Base-by-base conservation (phyloP, 345 rosid genomes). In the Eucalyptus pauciflora region DNA sequence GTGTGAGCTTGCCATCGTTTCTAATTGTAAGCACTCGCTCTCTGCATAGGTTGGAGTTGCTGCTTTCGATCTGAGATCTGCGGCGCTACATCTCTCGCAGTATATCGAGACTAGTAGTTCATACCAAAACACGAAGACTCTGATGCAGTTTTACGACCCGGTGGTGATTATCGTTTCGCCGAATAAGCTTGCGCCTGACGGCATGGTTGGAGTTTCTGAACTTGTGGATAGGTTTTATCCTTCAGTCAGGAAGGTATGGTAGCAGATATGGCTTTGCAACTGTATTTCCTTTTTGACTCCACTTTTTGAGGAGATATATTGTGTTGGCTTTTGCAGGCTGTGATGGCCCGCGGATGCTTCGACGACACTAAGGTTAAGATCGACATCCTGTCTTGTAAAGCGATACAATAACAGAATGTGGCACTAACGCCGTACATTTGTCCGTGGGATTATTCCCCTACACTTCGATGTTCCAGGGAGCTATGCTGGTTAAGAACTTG, bases 81-180 rank as follows among this genome's bases (percentile, higher is more conserved):
- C 99, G 33, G 91, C 98, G 27, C 90, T 97, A 91, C 98, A 98
- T 92, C 98, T 98, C 62, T 98, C 99, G 85, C 99, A 98, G 90
- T 97, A 96, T 89, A 97, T 96, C 81, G 99, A 97, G 92, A 97
- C 99, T 27, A 97, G 99, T 90, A 95, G 97, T 92, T 97, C 98
- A 50, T 97, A 97, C 80, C 99, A 97, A 93, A 97, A 95, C 88
- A 97, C 98, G 49, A 95, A 93, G 94, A 94, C 99, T 89, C 90
- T 97, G 93, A 89, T 96, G 88, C 98, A 96, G 85, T 95, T 96
- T 92, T 97, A 96, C 22, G 97, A 97, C 92, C 99, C 99, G 2
- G 88, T 93, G 94, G 97, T 92, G 92, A 93, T 96, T 87, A 93
- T 97, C 56, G 95, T 96, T 91, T 96, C 97, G 91, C 99, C 98